Conservation (phyloP, 1,284 basidiomycete genomes). For the Quambalaria eucalypti region DNA sequence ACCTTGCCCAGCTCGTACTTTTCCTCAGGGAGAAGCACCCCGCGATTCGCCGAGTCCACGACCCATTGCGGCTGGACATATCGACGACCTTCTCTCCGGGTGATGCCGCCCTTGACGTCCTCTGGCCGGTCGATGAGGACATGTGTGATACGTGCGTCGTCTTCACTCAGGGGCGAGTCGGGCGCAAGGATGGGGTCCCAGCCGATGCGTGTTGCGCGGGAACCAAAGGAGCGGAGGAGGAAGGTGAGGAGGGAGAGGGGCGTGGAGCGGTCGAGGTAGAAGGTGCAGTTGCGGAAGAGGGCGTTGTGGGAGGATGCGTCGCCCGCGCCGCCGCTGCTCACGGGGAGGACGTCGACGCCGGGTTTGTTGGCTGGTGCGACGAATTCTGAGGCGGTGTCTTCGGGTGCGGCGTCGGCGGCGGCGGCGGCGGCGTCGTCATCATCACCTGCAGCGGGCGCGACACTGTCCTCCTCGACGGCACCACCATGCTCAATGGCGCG, state of each 20-base stretch:
- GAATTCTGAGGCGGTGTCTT: constrained; percentile 24
- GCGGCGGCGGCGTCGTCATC: constrained; percentile 5
- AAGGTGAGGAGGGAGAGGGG: constrained; percentile 91
- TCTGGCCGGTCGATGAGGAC: constrained; percentile 85
- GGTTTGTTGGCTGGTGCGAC: constrained; percentile 55
- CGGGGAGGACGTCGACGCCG: constrained; percentile 49
- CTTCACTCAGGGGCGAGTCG: constrained; percentile 66
- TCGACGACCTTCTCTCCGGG: constrained; percentile 56
- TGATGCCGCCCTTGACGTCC: constrained; percentile 23
- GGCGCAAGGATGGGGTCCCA: constrained; percentile 74
- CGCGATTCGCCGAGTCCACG: constrained; percentile 85
- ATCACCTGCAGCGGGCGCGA: constrained; percentile 14
- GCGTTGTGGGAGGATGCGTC: constrained; percentile 45
- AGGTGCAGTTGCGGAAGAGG: constrained; percentile 77
- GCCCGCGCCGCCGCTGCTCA: constrained; percentile 67
- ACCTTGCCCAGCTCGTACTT: constrained; percentile 76
- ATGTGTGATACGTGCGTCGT: constrained; percentile 70
- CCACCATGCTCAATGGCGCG: constrained; percentile 49
- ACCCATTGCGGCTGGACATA: constrained; percentile 98
- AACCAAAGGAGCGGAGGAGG: constrained; percentile 78
- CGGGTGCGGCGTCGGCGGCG: constrained; percentile 6
- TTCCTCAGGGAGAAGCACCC: constrained; percentile 74
- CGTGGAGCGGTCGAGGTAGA: constrained; percentile 90
- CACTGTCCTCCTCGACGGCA: constrained; percentile 28
- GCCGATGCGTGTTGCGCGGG: constrained; percentile 61